Conservation (phyloP, 2,329 filamentous ascomycete genomes). For the Plectosphaerella plurivora region DNA sequence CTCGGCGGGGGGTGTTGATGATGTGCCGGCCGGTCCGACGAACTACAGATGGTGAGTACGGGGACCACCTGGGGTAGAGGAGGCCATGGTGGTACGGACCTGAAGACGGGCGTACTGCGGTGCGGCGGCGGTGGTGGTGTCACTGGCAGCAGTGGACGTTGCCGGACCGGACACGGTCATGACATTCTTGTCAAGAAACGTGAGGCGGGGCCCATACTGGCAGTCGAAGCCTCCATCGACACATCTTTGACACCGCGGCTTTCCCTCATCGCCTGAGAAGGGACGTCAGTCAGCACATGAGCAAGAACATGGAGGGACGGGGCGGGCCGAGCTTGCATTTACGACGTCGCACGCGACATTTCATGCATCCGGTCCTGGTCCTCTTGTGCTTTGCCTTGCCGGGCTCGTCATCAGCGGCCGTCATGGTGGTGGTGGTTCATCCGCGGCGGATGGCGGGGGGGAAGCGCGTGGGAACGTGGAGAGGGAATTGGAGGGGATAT, state of each 20-base stretch:
- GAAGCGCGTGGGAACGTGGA: slow-evolving; percentile 1
- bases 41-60: slow-evolving; percentile 4
- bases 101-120: slow-evolving; percentile 11
- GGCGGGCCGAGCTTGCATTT: slow-evolving; percentile 34
- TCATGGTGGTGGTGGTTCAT: slow-evolving; percentile 2
- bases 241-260: slow-evolving; percentile 44
- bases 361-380: slow-evolving; percentile 40
- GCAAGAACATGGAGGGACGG: neutral
- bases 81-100: slow-evolving; percentile 3
- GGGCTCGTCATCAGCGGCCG: slow-evolving; percentile 6
- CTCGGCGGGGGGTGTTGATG: neutral
- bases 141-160: neutral
- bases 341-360: slow-evolving; percentile 40
- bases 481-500: slow-evolving; percentile 6
- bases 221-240: slow-evolving; percentile 40
- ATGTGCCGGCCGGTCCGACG: slow-evolving; percentile 1
- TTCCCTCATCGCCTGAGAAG: slow-evolving; percentile 43
- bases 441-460: neutral
- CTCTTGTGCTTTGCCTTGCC: slow-evolving; percentile 15
- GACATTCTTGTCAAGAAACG: slow-evolving; percentile 44
- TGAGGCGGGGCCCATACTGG: slow-evolving; percentile 40
- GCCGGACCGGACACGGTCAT: slow-evolving; percentile 25
- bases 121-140: slow-evolving; percentile 2
- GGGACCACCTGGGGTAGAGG: neutral
- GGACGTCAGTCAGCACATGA: neutral